Evolutionary conservation across 805 yeast species (phyloP).

Genomic region (Metschnikowia hibisci): DNA sequence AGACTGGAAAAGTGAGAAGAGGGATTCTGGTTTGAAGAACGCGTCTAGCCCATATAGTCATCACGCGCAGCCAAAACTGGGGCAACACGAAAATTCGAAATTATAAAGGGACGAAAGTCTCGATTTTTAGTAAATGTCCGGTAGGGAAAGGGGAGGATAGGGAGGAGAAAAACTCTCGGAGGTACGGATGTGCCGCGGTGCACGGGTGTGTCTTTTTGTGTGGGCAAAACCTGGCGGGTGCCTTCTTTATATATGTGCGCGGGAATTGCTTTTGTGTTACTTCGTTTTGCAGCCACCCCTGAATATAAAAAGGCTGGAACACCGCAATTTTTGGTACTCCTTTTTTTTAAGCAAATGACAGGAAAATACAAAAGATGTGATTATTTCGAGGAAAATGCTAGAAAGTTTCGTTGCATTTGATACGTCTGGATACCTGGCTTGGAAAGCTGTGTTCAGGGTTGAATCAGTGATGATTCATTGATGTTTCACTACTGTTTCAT

Average conservation of each 20-base stretch:
- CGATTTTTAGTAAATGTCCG: not conserved
- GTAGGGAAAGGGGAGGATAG: too few relatives aligned
- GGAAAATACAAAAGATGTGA: too few relatives aligned
- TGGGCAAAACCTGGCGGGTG: not conserved
- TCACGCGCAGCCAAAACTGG: not conserved
- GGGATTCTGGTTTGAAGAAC: slow-evolving; percentile 1
- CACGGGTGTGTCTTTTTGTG: not conserved
- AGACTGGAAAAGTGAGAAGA: not conserved
- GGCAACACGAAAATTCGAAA: not conserved
- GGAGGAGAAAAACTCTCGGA: too few relatives aligned
- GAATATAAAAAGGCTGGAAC: not conserved
- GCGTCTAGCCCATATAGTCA: slow-evolving; percentile 3
- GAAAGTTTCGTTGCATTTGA: too few relatives aligned
- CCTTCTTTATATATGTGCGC: not conserved
- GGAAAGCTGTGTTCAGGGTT: too few relatives aligned
- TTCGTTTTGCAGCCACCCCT: slow-evolving; percentile 4
- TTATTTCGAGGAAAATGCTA: too few relatives aligned
- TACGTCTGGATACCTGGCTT: too few relatives aligned
- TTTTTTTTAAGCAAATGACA: not conserved
- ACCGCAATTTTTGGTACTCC: not conserved
- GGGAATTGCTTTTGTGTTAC: slow-evolving; percentile 2
- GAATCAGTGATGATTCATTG: too few relatives aligned
- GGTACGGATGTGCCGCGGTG: not conserved
- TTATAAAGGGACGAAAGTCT: not conserved
- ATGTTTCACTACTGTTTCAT: too few relatives aligned